A percentile compares a stretch with the other conserved stretches of the same genome.
These are phyloP conservation scores for Penicillium daleae DNA, from an alignment of 495 filamentous ascomycete genomes.

Conservation along the genomic window DNA sequence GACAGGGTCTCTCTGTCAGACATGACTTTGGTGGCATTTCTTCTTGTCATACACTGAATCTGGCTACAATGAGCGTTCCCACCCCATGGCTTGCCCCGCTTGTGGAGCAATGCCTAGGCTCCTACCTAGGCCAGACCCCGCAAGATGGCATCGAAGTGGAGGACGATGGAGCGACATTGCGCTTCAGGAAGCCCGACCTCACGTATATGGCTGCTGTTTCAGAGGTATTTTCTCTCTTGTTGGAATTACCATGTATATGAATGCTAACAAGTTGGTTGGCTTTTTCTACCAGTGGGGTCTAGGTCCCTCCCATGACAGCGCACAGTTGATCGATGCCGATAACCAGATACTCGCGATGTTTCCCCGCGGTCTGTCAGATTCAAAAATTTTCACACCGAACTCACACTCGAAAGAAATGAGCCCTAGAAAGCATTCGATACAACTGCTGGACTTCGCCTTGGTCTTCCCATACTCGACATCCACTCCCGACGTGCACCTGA, in stretches of 20 bases:
- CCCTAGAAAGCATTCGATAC: slow-evolving; percentile 36
- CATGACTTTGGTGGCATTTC: not conserved
- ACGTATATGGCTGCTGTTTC: slow-evolving; percentile 26
- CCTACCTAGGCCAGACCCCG: slow-evolving; percentile 22
- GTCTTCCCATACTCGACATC: slow-evolving; percentile 38
- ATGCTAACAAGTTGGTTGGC: not conserved
- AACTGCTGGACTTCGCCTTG: slow-evolving; percentile 45
- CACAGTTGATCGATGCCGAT: slow-evolving; percentile 42
- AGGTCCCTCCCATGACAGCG: slow-evolving; percentile 15
- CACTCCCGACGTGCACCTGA: slow-evolving; percentile 35
- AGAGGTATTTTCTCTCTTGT: slow-evolving; percentile 23
- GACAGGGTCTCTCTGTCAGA: slow-evolving; percentile 3
- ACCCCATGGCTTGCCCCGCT: slow-evolving; percentile 39
- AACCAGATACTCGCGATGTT: slow-evolving; percentile 46
- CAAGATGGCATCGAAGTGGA: slow-evolving; percentile 28
- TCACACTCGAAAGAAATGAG: slow-evolving; percentile 24
- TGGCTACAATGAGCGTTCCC: slow-evolving; percentile 33
- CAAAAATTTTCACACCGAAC: slow-evolving; percentile 12
- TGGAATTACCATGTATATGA: not conserved
- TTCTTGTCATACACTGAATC: not conserved
- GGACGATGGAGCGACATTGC: slow-evolving; percentile 47
- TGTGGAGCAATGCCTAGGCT: slow-evolving; percentile 33
- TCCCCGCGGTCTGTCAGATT: slow-evolving; percentile 26
- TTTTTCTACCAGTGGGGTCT: slow-evolving; percentile 30
- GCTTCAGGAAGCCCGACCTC: slow-evolving; percentile 25